Evolutionary conservation across 1,284 basidiomycete species (phyloP).

Genomic region (Thecaphora thlaspeos): DNA sequence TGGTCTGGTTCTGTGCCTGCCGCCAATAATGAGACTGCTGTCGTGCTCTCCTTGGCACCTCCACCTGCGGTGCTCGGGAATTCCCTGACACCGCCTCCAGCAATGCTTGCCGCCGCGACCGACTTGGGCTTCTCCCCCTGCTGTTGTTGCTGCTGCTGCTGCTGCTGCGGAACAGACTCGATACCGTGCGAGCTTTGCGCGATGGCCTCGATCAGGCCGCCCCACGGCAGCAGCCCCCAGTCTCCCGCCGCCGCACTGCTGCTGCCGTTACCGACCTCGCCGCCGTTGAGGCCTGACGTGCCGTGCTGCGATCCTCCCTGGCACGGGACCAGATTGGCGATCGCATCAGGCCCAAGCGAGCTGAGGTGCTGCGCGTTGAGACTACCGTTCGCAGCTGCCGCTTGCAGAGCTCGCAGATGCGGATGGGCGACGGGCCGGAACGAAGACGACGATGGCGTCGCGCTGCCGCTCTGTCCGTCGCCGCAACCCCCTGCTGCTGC

Average conservation of each 20-base stretch:
- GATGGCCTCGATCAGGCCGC: constrained; percentile 45
- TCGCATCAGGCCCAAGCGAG: not conserved
- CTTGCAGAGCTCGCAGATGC: constrained; percentile 28
- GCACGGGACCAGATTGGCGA: not conserved
- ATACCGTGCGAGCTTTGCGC: constrained; percentile 35
- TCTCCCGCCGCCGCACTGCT: constrained; percentile 8
- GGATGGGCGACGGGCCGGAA: constrained; percentile 32
- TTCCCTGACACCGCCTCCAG: too few species aligned
- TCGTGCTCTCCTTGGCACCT: too few species aligned
- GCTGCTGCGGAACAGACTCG: constrained; percentile 7
- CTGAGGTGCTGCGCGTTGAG: not conserved
- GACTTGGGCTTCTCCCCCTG: too few species aligned
- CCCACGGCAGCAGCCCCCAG: constrained; percentile 41
- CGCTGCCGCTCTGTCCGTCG: too few species aligned
- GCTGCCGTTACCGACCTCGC: not conserved
- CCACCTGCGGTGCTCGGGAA: too few species aligned
- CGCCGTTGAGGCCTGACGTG: too few species aligned
- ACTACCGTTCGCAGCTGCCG: not conserved
- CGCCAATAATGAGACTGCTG: too few species aligned
- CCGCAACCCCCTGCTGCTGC: too few species aligned
- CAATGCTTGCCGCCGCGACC: too few species aligned
- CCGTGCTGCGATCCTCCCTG: not conserved
- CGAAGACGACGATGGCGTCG: constrained; percentile 5
- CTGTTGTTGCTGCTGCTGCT: constrained; percentile 9
- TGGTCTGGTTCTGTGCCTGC: too few species aligned